Percentiles rank a stretch among this genome's conserved stretches.
phyloP scores from a whole-genome alignment of 345 rosid genomes.

The Camelina neglecta region DNA sequence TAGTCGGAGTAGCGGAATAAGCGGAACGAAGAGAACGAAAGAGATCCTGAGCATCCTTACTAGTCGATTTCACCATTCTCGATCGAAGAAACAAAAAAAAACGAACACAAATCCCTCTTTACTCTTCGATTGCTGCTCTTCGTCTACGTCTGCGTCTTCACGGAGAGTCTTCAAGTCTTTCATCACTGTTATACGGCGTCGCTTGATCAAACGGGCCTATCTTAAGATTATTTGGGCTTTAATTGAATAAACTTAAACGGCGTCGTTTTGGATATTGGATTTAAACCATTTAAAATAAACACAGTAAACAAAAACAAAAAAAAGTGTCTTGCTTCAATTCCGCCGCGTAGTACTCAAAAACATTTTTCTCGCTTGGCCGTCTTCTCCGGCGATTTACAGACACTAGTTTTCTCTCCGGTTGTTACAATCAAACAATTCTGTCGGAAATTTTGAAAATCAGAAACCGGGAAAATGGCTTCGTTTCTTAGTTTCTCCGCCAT shows the following conservation, averaged over 20 bases:
- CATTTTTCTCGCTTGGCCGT: conserved; percentile 33
- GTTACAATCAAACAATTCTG: background rate
- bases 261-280: background rate
- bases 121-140: background rate
- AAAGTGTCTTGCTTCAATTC: conserved; percentile 19
- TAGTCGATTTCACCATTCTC: conserved; percentile 67
- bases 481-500: conserved; percentile 36
- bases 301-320: no score
- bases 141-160: conserved; percentile 26
- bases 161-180: conserved; percentile 23
- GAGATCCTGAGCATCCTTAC: conserved; percentile 75
- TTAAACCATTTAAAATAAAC: background rate
- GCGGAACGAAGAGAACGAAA: conserved; percentile 77
- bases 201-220: background rate
- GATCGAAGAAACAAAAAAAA: conserved; percentile 4
- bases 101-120: conserved; percentile 9
- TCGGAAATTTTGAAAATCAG: background rate
- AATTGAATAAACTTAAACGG: background rate
- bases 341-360: conserved; percentile 15
- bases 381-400: conserved; percentile 30
- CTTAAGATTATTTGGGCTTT: conserved; percentile 11
- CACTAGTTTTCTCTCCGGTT: conserved; percentile 34
- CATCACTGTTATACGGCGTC: conserved; percentile 16
- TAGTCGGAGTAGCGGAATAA: conserved; percentile 71
- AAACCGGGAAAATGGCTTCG: conserved; percentile 39